phyloP scores from a whole-genome alignment of 306 rosid genomes.

The Hippophae gyantsensis region DNA sequence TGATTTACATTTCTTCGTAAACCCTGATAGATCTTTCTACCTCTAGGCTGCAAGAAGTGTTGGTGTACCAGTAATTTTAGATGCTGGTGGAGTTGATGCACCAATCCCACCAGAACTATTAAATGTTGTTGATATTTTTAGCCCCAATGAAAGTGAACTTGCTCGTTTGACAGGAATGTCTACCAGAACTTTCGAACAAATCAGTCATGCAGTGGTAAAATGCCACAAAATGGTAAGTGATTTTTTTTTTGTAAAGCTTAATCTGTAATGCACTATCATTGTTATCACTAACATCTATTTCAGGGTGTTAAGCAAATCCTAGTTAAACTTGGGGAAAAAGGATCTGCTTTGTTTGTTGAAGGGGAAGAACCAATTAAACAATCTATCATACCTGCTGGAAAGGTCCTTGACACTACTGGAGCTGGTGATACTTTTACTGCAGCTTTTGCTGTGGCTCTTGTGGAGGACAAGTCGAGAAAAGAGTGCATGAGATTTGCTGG shows the following conservation, averaged over 20 bases:
- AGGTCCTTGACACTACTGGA: conserved; percentile 78
- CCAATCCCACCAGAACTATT: conserved; percentile 64
- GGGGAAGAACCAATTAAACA: conserved; percentile 79
- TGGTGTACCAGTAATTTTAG: conserved; percentile 71
- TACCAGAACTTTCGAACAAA: conserved; percentile 57
- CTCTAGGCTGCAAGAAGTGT: conserved; percentile 71
- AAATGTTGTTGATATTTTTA: conserved; percentile 56
- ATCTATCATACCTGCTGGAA: conserved; percentile 44
- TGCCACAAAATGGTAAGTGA: conserved; percentile 72
- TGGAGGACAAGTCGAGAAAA: conserved; percentile 63
- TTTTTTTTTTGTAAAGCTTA: neutral
- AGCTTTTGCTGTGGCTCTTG: conserved; percentile 80
- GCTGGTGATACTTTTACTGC: conserved; percentile 96
- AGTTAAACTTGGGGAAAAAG: conserved; percentile 78
- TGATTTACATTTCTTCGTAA: neutral
- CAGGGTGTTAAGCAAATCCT: conserved; percentile 89
- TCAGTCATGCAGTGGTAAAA: conserved; percentile 48
- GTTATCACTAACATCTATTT: conserved; percentile 4
- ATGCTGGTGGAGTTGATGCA: conserved; percentile 79
- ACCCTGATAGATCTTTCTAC: conserved; percentile 13
- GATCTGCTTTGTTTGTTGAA: conserved; percentile 70
- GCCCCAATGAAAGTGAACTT: conserved; percentile 89
- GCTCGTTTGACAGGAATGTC: conserved; percentile 61
- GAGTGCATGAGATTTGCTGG: conserved; percentile 80
- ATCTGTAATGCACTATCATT: too few species aligned